phyloP scores from a whole-genome alignment of 805 yeast species.

The Hanseniaspora lachancei region DNA sequence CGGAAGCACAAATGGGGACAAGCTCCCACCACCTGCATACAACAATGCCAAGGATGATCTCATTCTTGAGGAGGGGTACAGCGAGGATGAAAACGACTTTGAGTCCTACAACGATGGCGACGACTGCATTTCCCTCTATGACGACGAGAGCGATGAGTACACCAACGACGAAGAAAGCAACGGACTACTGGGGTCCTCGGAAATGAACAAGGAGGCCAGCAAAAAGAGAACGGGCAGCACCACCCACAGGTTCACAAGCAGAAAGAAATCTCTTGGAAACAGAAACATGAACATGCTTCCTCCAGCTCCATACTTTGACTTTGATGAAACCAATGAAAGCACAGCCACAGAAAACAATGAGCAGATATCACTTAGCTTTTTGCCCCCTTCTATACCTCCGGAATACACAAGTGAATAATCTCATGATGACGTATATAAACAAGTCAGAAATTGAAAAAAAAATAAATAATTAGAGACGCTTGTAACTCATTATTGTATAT shows the following conservation, averaged over 20 bases:
- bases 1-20: constrained; percentile 77
- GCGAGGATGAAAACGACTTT: constrained; percentile 16
- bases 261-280: constrained; percentile 2
- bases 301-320: constrained; percentile 31
- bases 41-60: constrained; percentile 68
- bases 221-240: not conserved
- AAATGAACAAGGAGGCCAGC: not conserved
- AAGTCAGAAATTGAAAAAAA: not conserved
- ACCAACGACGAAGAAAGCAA: not conserved
- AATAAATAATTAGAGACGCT: not conserved
- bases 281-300: constrained; percentile 2
- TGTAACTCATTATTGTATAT: not conserved
- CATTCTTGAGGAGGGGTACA: constrained; percentile 42
- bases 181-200: not conserved
- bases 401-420: constrained; percentile 23
- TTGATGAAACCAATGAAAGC: constrained; percentile 19
- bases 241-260: not conserved
- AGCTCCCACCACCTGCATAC: constrained; percentile 90
- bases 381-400: constrained; percentile 30
- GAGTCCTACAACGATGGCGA: constrained; percentile 8
- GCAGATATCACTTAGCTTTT: constrained; percentile 25
- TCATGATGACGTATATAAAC: not conserved
- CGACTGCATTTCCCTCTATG: not conserved
- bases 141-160: not conserved
- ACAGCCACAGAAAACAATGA: constrained; percentile 17